Evolutionary conservation across 257 asterid species (phyloP).

Genomic region (Sherardia arvensis): DNA sequence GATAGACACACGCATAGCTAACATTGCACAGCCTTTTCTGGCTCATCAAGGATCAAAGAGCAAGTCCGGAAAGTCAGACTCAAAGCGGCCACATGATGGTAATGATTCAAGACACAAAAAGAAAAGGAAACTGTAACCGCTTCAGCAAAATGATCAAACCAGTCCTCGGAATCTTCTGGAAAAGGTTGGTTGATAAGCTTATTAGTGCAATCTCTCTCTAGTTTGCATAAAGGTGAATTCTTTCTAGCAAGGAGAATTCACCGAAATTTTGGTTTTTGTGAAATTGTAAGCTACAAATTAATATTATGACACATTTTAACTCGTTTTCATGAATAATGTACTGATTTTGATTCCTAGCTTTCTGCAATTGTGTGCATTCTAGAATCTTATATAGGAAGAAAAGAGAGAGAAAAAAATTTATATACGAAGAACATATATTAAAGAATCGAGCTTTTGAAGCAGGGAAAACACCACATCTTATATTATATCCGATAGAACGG

Average conservation of each 20-base stretch:
- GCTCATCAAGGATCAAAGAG: constrained; percentile 49
- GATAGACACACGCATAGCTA: constrained; percentile 42
- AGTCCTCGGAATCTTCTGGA: neutral
- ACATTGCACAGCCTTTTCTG: constrained; percentile 51
- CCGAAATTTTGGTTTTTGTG: constrained; percentile 5
- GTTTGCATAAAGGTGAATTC: neutral
- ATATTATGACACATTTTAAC: neutral
- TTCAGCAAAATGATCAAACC: neutral
- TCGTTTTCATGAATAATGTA: neutral
- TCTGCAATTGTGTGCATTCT: neutral
- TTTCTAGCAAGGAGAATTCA: neutral
- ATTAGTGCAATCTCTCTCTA: neutral
- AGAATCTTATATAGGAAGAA: no score
- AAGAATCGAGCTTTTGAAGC: neutral
- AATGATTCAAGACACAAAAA: constrained; percentile 22
- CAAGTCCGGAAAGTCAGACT: constrained; percentile 30
- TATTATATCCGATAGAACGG: neutral
- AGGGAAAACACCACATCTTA: neutral
- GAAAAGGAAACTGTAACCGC: constrained; percentile 17
- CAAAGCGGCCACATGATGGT: constrained; percentile 22
- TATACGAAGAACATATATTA: neutral
- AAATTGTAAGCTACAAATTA: neutral
- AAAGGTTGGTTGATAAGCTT: neutral
- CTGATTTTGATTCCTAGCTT: neutral
- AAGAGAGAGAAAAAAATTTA: no score